A percentile compares a stretch with the other conserved stretches of the same genome.
These are phyloP conservation scores for Lactifluus hygrophoroides DNA, from an alignment of 768 basidiomycete genomes.

Conservation along the genomic window DNA sequence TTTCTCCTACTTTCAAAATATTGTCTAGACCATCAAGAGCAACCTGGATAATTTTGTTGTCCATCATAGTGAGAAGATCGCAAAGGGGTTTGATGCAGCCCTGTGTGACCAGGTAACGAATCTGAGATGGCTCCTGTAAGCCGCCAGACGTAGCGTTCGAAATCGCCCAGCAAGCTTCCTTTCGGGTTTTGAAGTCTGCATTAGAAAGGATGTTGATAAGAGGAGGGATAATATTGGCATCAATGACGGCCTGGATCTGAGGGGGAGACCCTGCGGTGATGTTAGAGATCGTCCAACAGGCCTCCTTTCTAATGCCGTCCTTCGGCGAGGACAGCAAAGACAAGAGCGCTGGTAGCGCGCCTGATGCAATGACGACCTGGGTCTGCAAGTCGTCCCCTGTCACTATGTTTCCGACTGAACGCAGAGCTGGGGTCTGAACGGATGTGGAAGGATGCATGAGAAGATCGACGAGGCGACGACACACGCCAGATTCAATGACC, in stretches of 20 bases:
- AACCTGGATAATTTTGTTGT: constrained; percentile 99
- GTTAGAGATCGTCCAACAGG: constrained; percentile 99
- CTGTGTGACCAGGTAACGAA: constrained; percentile 94
- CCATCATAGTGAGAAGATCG: constrained; percentile 94
- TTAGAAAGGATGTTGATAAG: constrained; percentile 97
- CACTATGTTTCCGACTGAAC: constrained; percentile 98
- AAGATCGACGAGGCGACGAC: constrained; percentile 92
- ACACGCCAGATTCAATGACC: constrained; percentile 97
- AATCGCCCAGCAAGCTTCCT: constrained; percentile 99
- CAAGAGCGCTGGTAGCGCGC: constrained; percentile 90
- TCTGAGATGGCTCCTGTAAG: constrained; percentile 91
- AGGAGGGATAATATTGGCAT: constrained; percentile 96
- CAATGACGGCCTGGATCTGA: constrained; percentile 96
- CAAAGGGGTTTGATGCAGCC: constrained; percentile 99
- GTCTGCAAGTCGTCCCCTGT: constrained; percentile 99
- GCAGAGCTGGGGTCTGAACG: constrained; percentile 96
- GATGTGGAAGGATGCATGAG: constrained; percentile 92
- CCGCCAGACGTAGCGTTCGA: constrained; percentile 98
- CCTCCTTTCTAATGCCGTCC: constrained; percentile 98
- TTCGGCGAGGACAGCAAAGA: constrained; percentile 92
- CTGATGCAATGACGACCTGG: constrained; percentile 97
- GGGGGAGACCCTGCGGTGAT: constrained; percentile 94
- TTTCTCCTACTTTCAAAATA: constrained; percentile 94
- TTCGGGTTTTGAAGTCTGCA: constrained; percentile 98
- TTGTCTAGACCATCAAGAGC: constrained; percentile 98